Conservation (phyloP, 129 eudicot genomes). For the Deinandra increscens region DNA sequence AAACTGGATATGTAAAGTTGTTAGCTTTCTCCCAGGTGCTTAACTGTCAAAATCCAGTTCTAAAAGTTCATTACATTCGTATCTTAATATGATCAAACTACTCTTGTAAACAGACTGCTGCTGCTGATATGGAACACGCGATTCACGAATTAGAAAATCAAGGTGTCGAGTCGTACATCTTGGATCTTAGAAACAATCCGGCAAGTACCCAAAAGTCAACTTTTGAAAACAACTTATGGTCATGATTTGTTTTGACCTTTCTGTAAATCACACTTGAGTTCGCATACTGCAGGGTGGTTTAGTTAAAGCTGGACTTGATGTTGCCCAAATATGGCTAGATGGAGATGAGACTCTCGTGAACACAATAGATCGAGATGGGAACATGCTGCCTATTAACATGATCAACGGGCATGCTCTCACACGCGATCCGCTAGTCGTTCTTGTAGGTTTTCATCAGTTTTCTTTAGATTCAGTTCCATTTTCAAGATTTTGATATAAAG, state of each 20-base stretch:
- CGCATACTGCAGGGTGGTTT: slow-evolving; percentile 69
- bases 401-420: slow-evolving; percentile 87
- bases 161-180: slow-evolving; percentile 86
- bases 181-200: slow-evolving; percentile 93
- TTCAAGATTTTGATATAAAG: not conserved
- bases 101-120: slow-evolving; percentile 69
- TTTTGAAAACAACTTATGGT: not conserved
- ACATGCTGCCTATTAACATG: slow-evolving; percentile 84
- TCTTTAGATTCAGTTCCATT: not conserved
- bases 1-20: slow-evolving; percentile 87
- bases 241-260: not conserved
- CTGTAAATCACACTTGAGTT: not conserved
- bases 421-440: slow-evolving; percentile 86
- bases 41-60: not conserved
- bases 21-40: slow-evolving; percentile 88
- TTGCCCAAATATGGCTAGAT: slow-evolving; percentile 95
- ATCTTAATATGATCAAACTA: slow-evolving; percentile 12
- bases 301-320: slow-evolving; percentile 93
- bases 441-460: slow-evolving; percentile 46
- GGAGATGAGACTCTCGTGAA: slow-evolving; percentile 94
- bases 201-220: slow-evolving; percentile 43
- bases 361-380: slow-evolving; percentile 84
- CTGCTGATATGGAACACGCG: slow-evolving; percentile 83
- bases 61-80: not conserved
- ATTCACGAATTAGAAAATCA: slow-evolving; percentile 71